phyloP scores from a whole-genome alignment of 2,329 filamentous ascomycete species.

The Mycosphaerella sp. region DNA sequence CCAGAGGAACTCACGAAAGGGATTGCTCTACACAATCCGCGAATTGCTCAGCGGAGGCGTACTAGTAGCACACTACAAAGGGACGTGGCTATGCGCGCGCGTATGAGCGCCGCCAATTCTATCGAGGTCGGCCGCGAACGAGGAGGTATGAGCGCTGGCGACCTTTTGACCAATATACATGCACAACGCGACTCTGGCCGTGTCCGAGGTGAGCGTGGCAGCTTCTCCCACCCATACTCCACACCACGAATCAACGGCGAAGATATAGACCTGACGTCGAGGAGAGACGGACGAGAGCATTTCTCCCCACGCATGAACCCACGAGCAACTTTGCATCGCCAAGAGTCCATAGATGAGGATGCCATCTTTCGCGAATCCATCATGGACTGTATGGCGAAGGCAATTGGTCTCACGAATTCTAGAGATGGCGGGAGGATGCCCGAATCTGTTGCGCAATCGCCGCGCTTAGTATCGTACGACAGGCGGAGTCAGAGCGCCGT shows the following conservation, averaged over 20 bases:
- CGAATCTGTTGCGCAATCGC: slow-evolving; percentile 77
- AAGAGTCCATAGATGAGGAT: slow-evolving; percentile 83
- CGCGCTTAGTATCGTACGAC: slow-evolving; percentile 76
- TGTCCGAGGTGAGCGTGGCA: slow-evolving; percentile 39
- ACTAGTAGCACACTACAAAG: slow-evolving; percentile 71
- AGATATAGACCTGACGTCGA: slow-evolving; percentile 42
- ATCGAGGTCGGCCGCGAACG: slow-evolving; percentile 24
- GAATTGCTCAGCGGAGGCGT: slow-evolving; percentile 52
- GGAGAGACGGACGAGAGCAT: slow-evolving; percentile 35
- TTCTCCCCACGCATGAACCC: slow-evolving; percentile 33
- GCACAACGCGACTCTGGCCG: slow-evolving; percentile 54
- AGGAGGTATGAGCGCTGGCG: slow-evolving; percentile 50
- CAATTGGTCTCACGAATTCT: slow-evolving; percentile 70
- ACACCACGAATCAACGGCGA: slow-evolving; percentile 30
- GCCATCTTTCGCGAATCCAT: slow-evolving; percentile 83
- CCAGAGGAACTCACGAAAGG: slow-evolving; percentile 81
- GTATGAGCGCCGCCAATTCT: slow-evolving; percentile 34
- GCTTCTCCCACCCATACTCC: slow-evolving; percentile 46
- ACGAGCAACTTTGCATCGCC: slow-evolving; percentile 52
- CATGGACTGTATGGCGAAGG: slow-evolving; percentile 91
- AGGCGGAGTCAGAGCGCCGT: slow-evolving; percentile 70
- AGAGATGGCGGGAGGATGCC: slow-evolving; percentile 59
- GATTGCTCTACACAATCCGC: slow-evolving; percentile 86
- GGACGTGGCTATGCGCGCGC: slow-evolving; percentile 66
- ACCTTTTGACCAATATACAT: slow-evolving; percentile 73